phyloP scores from a whole-genome alignment of 306 rosid species.

The Fragaria vesca region DNA sequence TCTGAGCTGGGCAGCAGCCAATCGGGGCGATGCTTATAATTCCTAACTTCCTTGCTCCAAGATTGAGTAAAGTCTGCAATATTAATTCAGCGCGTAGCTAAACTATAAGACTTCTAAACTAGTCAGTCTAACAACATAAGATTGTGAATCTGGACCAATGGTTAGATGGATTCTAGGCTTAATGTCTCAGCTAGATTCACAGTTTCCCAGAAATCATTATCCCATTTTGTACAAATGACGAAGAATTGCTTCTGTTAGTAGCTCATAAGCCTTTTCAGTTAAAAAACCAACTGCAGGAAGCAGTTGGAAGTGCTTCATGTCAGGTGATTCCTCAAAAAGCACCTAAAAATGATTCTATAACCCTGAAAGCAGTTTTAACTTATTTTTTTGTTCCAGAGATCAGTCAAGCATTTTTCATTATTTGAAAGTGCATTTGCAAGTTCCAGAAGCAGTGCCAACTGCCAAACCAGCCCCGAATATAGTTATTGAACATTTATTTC shows the following conservation, averaged over 20 bases:
- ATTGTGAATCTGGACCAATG: neutral
- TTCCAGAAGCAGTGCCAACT: neutral
- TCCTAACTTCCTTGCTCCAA: conserved; percentile 34
- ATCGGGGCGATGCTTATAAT: conserved; percentile 20
- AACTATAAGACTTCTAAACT: neutral
- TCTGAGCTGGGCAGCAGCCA: conserved; percentile 30
- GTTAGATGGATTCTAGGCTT: neutral
- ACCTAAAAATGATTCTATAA: neutral
- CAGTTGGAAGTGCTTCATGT: neutral
- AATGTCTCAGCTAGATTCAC: neutral
- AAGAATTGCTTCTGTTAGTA: too few relatives aligned
- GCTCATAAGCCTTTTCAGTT: neutral
- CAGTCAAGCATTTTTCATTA: neutral
- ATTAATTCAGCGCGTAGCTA: neutral
- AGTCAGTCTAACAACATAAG: neutral
- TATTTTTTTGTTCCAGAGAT: neutral
- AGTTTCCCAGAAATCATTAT: neutral
- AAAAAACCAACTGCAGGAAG: neutral
- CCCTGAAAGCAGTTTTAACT: neutral
- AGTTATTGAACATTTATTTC: neutral
- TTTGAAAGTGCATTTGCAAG: neutral
- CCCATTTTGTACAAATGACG: neutral
- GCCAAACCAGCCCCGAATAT: neutral
- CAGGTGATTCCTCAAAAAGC: neutral
- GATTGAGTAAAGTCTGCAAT: conserved; percentile 24